phyloP scores from a whole-genome alignment of 352 stramenopile genomes.

The Phytophthora rubi region DNA sequence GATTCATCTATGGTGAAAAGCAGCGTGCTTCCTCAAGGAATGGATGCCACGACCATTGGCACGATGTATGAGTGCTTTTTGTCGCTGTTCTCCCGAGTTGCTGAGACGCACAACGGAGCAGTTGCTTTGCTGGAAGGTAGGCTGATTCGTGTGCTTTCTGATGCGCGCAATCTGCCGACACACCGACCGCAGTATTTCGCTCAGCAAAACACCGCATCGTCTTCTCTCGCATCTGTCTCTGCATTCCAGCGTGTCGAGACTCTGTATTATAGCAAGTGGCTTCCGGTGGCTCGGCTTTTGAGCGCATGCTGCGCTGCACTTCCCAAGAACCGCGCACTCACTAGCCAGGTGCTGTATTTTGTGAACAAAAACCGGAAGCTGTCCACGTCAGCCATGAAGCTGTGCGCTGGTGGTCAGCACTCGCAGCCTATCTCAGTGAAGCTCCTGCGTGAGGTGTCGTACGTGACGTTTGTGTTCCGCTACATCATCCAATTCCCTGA shows the following conservation, averaged over 20 bases:
- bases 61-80: constrained; percentile 87
- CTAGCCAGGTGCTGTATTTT: constrained; percentile 61
- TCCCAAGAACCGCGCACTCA: constrained; percentile 72
- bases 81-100: constrained; percentile 77
- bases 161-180: constrained; percentile 66
- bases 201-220: constrained; percentile 41
- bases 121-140: constrained; percentile 75
- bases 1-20: constrained; percentile 47
- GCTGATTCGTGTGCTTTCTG: constrained; percentile 67
- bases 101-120: constrained; percentile 65
- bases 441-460: constrained; percentile 72
- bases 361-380: constrained; percentile 77
- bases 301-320: constrained; percentile 66
- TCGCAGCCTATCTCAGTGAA: constrained; percentile 54
- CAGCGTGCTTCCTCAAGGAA: constrained; percentile 48
- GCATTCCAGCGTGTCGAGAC: constrained; percentile 66
- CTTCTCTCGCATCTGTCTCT: constrained; percentile 41
- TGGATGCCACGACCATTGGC: constrained; percentile 74
- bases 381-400: constrained; percentile 70
- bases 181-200: constrained; percentile 70
- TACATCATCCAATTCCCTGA: constrained; percentile 80
- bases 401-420: constrained; percentile 38
- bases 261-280: constrained; percentile 82
- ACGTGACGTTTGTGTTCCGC: constrained; percentile 83
- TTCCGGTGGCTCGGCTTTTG: constrained; percentile 70